Conservation (phyloP, 139 green algal genomes). For the Ettlia oleoabundans region DNA sequence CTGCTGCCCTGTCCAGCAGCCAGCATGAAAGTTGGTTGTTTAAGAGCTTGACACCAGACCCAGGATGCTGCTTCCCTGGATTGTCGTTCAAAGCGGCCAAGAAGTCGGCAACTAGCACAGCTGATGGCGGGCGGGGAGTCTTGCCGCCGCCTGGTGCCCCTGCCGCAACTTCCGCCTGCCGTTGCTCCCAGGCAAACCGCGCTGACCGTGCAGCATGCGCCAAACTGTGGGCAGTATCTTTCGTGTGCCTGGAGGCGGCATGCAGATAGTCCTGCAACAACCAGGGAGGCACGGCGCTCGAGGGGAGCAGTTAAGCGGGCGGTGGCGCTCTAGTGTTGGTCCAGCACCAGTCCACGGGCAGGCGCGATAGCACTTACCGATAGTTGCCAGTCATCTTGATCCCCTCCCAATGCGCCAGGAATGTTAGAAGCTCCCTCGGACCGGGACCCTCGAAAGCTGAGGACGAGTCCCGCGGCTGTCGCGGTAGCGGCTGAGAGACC, state of each 20-base stretch:
- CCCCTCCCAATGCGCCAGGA: not conserved
- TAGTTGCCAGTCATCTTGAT: not conserved
- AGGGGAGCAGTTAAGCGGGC: not conserved
- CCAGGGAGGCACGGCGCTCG: not conserved
- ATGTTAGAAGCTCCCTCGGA: not conserved
- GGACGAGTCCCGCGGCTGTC: not conserved
- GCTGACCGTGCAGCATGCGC: not conserved
- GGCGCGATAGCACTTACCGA: not conserved
- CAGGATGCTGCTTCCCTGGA: not conserved
- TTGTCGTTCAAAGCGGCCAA: slow-evolving; percentile 16
- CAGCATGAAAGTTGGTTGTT: not conserved
- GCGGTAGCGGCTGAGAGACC: not conserved
- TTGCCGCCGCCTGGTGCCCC: not conserved
- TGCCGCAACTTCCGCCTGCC: slow-evolving; percentile 17
- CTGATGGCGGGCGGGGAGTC: not conserved
- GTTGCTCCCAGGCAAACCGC: slow-evolving; percentile 1
- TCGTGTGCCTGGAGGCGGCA: not conserved
- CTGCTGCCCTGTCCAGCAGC: slow-evolving; percentile 15
- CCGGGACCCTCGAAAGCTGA: not conserved
- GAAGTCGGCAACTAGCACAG: slow-evolving; percentile 21
- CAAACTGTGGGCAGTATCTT: not conserved
- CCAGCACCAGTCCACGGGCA: not conserved
- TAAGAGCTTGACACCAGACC: not conserved
- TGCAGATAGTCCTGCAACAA: slow-evolving; percentile 17
- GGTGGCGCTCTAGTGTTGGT: not conserved